Percentiles rank a stretch among this genome's conserved stretches.
These are phyloP conservation scores for Hymenotorrendiella dingleyae DNA, from an alignment of 2,329 filamentous ascomycete genomes.

Conservation along the genomic window DNA sequence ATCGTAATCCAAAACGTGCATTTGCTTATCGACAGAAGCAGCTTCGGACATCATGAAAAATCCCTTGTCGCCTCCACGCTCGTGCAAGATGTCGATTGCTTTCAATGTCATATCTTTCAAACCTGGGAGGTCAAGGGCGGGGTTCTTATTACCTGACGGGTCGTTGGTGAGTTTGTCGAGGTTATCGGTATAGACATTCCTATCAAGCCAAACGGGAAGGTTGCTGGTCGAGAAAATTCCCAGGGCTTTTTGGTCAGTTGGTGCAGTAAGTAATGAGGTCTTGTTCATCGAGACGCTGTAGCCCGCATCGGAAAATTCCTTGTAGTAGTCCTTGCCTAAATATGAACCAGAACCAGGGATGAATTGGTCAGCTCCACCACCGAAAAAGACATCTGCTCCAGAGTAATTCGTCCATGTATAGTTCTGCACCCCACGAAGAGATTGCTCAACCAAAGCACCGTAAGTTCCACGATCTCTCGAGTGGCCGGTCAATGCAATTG, in stretches of 20 bases:
- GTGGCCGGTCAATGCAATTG: slow-evolving; percentile 68
- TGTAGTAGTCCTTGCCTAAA: slow-evolving; percentile 71
- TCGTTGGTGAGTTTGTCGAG: slow-evolving; percentile 60
- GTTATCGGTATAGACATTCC: slow-evolving; percentile 72
- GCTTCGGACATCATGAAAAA: slow-evolving; percentile 88
- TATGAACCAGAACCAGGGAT: slow-evolving; percentile 58
- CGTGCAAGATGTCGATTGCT: slow-evolving; percentile 72
- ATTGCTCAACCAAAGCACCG: slow-evolving; percentile 68
- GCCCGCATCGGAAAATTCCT: slow-evolving; percentile 62
- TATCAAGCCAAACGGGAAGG: slow-evolving; percentile 80
- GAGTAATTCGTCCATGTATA: slow-evolving; percentile 73
- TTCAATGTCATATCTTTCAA: slow-evolving; percentile 89
- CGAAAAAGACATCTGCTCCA: slow-evolving; percentile 77
- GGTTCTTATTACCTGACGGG: slow-evolving; percentile 56
- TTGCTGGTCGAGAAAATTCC: slow-evolving; percentile 72
- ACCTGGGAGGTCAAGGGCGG: slow-evolving; percentile 71
- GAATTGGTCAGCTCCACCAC: slow-evolving; percentile 79
- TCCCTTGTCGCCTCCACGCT: slow-evolving; percentile 59
- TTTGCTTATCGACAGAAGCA: slow-evolving; percentile 83
- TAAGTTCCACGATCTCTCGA: slow-evolving; percentile 65
- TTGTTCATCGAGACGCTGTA: slow-evolving; percentile 72
- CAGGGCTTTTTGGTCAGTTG: slow-evolving; percentile 57
- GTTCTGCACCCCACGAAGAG: slow-evolving; percentile 69
- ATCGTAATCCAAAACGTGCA: slow-evolving; percentile 82
- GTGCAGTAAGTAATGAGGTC: slow-evolving; percentile 56